phyloP scores from a whole-genome alignment of 768 basidiomycete species.

The Suillus bovinus region DNA sequence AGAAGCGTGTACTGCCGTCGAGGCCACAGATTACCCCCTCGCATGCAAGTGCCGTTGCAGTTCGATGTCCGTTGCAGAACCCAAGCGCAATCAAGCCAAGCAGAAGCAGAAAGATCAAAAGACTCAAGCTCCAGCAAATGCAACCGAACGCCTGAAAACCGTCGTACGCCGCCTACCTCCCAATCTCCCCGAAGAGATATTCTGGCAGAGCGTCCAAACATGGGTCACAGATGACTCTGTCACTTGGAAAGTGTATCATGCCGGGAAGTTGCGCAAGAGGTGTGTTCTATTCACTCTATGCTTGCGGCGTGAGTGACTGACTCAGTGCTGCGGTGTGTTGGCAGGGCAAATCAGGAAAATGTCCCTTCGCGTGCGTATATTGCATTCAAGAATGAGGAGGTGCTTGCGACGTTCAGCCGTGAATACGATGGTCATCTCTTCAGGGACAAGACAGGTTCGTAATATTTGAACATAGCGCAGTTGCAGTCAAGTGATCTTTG shows the following conservation, averaged over 20 bases:
- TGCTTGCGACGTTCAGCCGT: constrained; percentile 69
- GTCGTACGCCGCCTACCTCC: constrained; percentile 88
- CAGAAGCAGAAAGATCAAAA: constrained; percentile 35
- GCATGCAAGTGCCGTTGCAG: constrained; percentile 2
- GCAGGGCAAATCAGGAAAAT: constrained; percentile 81
- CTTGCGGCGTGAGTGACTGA: neutral
- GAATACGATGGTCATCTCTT: constrained; percentile 93
- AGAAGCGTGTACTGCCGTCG: neutral
- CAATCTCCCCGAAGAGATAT: constrained; percentile 87
- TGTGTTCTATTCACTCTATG: constrained; percentile 32
- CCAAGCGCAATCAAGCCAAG: constrained; percentile 23
- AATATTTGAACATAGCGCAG: neutral
- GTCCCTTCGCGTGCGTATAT: constrained; percentile 90
- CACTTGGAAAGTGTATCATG: constrained; percentile 64
- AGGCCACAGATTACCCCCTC: neutral
- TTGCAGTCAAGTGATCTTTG: constrained; percentile 1
- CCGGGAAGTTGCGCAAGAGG: constrained; percentile 73
- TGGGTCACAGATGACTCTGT: constrained; percentile 83
- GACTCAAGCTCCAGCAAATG: constrained; percentile 27
- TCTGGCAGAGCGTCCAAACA: constrained; percentile 86
- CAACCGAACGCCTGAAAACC: constrained; percentile 74
- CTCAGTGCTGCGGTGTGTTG: neutral
- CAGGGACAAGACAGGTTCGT: constrained; percentile 84
- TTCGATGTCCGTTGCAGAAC: constrained; percentile 22
- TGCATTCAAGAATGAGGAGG: constrained; percentile 77